Base-by-base conservation (phyloP, 225 moss, liverwort and hornwort species). In the Bryoerythrophyllum caledonicum region DNA sequence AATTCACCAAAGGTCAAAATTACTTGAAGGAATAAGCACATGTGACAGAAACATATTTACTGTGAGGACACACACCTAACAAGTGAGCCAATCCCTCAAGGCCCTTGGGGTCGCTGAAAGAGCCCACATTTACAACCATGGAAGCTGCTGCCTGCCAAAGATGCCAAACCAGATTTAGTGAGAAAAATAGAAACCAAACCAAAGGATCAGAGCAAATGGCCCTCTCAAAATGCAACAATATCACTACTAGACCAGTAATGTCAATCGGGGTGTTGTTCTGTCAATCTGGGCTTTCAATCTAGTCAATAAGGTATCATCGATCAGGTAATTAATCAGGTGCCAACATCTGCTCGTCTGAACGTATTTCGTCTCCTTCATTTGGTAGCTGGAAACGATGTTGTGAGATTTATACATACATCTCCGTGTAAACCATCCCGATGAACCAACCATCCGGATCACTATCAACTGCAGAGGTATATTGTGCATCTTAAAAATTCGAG, bases 31-130 rank as follows among this genome's bases (percentile, higher is more conserved):
- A 24, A 65, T 48, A 40, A 35, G 24, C 23, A 56, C 11, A 55
- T n/a, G 30, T n/a, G 51, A 13, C 14, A 68, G 52, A 10, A 43
- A 43, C 3, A 74, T 20, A 56, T 41, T 12, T 4, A 51, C 24
- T 46, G 55, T 9, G 65, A 64, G 65, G 51, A 62, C 25, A 53
- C 78, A 71, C 81, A 91, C 91, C 91, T 28, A 92, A 81, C 85
- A 92, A 90, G 67, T 92, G 92, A 54, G 90, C 90, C 84, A 92
- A 82, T 44, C 92, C 92, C 63, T 88, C 87, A 65, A 92, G 83
- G 51, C 84, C 90, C 79, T 88, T 80, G 9, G 92, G 92, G 77
- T 92, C 92, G 71, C 90, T 88, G 81, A 92, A 92, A 56, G 89
- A 90, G 32, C 92, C 92, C 64, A 90, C 81, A 24, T 92, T 83